A percentile compares a stretch with the other conserved stretches of the same genome.
phyloP scores from a whole-genome alignment of 2,329 filamentous ascomycete genomes.

The Alternaria rosae region DNA sequence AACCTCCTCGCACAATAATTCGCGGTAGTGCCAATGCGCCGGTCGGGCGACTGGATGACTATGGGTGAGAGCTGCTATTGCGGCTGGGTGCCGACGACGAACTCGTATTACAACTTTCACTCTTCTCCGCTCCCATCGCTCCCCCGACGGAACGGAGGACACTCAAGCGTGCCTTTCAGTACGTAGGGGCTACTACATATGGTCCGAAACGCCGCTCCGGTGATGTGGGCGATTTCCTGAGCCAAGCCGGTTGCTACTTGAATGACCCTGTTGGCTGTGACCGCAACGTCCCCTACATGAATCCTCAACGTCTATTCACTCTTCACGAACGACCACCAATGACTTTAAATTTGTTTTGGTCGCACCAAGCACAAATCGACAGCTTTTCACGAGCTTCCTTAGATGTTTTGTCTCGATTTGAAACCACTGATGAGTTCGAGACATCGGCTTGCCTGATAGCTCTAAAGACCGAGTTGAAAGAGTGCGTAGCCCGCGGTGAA shows the following conservation, averaged over 20 bases:
- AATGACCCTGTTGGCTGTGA: slow-evolving; percentile 21
- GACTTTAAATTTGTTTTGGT: neutral
- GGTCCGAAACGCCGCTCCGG: neutral
- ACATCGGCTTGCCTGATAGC: neutral
- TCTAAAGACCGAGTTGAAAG: neutral
- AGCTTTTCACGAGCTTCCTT: neutral
- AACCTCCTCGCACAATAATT: neutral
- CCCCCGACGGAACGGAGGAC: neutral
- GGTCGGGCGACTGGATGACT: neutral
- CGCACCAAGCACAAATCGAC: neutral
- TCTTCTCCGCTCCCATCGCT: neutral
- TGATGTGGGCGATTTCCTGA: neutral
- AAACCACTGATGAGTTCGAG: neutral
- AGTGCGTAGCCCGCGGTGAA: neutral
- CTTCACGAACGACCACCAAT: neutral
- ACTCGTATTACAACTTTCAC: neutral
- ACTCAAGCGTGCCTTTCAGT: too few species aligned
- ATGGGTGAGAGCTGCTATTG: neutral
- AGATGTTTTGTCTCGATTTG: neutral
- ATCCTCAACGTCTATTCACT: slow-evolving; percentile 17
- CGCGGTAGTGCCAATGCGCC: neutral
- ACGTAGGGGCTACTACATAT: neutral
- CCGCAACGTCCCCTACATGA: slow-evolving; percentile 20
- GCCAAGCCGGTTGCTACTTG: slow-evolving; percentile 7
- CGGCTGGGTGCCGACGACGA: neutral